A percentile compares a stretch with the other conserved stretches of the same genome.
These are phyloP conservation scores for Neoboletus magnificus DNA, from an alignment of 768 basidiomycete species.

Conservation along the genomic window DNA sequence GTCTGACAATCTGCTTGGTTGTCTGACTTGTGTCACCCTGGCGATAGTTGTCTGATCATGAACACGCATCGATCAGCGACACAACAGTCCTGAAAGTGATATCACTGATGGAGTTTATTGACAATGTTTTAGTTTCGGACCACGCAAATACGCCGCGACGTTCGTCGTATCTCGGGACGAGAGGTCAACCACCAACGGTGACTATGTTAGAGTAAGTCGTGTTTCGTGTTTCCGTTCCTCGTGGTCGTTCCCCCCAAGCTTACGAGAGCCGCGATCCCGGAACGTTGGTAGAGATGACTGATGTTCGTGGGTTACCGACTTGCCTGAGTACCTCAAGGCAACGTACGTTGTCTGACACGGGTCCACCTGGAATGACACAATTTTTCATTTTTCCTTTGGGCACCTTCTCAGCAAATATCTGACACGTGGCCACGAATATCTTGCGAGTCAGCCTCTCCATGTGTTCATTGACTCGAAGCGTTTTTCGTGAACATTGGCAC, in stretches of 20 bases:
- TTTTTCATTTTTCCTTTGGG: too few relatives aligned
- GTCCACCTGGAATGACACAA: too few relatives aligned
- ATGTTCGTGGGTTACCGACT: background rate
- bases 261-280: background rate
- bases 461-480: background rate
- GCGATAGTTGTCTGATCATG: background rate
- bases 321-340: background rate
- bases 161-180: too few relatives aligned
- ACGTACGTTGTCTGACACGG: too few relatives aligned
- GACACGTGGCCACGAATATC: too few relatives aligned
- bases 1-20: too few relatives aligned
- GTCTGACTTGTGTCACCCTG: background rate
- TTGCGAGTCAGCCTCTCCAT: background rate
- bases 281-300: background rate
- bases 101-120: background rate
- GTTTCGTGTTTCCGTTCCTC: background rate
- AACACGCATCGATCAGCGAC: background rate
- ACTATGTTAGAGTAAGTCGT: background rate
- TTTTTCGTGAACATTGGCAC: background rate
- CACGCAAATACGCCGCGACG: background rate
- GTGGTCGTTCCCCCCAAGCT: background rate
- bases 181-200: background rate
- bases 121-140: background rate
- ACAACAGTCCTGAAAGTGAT: background rate
- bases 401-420: too few relatives aligned